Conservation (phyloP, 306 rosid genomes). For the Vicia villosa region DNA sequence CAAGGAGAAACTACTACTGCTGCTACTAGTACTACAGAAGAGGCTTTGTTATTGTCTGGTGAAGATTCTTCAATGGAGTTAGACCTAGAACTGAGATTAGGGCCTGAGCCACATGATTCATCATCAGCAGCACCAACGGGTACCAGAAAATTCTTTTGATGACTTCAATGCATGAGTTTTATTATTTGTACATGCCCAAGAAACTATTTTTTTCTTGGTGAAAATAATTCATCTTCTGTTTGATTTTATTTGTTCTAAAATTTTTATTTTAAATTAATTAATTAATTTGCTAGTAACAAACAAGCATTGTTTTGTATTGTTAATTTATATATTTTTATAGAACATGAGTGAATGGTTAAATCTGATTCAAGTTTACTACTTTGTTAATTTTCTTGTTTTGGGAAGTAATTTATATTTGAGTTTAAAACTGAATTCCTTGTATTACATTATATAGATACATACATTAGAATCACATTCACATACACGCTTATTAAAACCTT, state of each 20-base stretch:
- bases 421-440: too few species aligned
- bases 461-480: too few species aligned
- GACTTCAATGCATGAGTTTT: not conserved
- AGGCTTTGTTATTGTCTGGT: slow-evolving; percentile 8
- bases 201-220: slow-evolving; percentile 26
- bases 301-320: slow-evolving; percentile 21
- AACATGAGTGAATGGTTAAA: not conserved
- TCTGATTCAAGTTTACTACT: not conserved
- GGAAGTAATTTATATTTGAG: too few species aligned
- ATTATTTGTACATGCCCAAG: slow-evolving; percentile 19
- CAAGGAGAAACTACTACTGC: slow-evolving; percentile 18
- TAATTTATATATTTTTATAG: too few species aligned
- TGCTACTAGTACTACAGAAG: slow-evolving; percentile 12
- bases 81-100: slow-evolving; percentile 90
- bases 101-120: slow-evolving; percentile 63
- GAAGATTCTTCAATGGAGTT: slow-evolving; percentile 42
- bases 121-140: slow-evolving; percentile 35
- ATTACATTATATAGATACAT: too few species aligned
- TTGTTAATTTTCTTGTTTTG: too few species aligned
- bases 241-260: slow-evolving; percentile 11
- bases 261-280: slow-evolving; percentile 3
- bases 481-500: too few species aligned
- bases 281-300: not conserved
- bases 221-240: slow-evolving; percentile 5
- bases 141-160: slow-evolving; percentile 73